Evolutionary conservation across 805 yeast species (phyloP).

Genomic region (Saccharomycopsis malanga): DNA sequence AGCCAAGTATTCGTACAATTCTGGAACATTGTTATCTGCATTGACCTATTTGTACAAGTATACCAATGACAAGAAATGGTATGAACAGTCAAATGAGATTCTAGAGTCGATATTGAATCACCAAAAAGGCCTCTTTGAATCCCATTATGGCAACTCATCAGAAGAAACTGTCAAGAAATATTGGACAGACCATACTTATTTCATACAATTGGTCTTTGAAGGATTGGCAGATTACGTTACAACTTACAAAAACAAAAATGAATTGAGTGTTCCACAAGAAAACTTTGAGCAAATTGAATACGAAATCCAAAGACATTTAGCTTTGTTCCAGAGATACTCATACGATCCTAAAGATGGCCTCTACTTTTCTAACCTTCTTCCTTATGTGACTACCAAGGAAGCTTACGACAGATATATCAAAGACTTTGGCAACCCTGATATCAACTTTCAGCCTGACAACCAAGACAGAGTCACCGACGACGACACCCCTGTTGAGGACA

Average conservation of each 20-base stretch:
- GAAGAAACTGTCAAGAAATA: slow-evolving; percentile 39
- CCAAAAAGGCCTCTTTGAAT: slow-evolving; percentile 45
- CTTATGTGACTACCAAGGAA: slow-evolving; percentile 40
- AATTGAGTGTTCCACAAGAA: slow-evolving; percentile 29
- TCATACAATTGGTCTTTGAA: slow-evolving; percentile 55
- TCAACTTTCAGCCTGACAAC: slow-evolving; percentile 37
- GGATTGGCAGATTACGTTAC: slow-evolving; percentile 59
- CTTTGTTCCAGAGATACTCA: slow-evolving; percentile 44
- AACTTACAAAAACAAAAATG: background rate
- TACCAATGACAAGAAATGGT: slow-evolving; percentile 49
- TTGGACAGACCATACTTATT: slow-evolving; percentile 59
- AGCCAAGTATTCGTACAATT: slow-evolving; percentile 51
- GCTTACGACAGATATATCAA: slow-evolving; percentile 40
- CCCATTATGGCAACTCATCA: slow-evolving; percentile 39
- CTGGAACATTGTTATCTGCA: slow-evolving; percentile 56
- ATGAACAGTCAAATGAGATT: slow-evolving; percentile 18
- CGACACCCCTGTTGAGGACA: slow-evolving; percentile 29
- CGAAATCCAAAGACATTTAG: slow-evolving; percentile 43
- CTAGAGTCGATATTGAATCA: slow-evolving; percentile 44
- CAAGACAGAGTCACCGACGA: slow-evolving; percentile 36
- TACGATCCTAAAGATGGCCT: slow-evolving; percentile 45
- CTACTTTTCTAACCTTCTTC: slow-evolving; percentile 47
- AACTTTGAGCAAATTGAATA: slow-evolving; percentile 24
- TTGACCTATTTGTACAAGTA: slow-evolving; percentile 42
- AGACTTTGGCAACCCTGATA: slow-evolving; percentile 36